Evolutionary conservation across 495 filamentous ascomycete genomes (phyloP).

Genomic region (Cudoniella acicularis): DNA sequence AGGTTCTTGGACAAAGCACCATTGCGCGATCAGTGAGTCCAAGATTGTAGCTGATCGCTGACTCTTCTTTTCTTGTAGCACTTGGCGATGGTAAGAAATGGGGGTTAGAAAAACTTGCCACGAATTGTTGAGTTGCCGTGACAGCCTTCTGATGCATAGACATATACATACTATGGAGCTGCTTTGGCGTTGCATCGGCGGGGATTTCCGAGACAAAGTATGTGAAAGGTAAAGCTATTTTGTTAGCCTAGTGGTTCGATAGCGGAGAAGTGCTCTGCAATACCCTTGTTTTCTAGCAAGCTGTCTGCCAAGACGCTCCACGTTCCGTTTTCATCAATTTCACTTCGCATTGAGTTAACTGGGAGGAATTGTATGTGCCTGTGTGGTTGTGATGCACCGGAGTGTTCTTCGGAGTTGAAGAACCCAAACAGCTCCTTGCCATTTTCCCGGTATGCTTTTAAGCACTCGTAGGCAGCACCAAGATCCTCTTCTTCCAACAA

Average conservation of each 20-base stretch:
- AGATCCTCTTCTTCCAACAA: constrained; percentile 65
- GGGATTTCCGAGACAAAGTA: constrained; percentile 47
- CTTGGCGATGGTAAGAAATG: no score
- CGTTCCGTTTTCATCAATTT: constrained; percentile 15
- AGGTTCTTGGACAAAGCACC: constrained; percentile 62
- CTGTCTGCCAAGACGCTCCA: constrained; percentile 55
- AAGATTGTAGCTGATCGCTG: constrained; percentile 72
- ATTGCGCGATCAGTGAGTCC: constrained; percentile 67
- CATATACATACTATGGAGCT: constrained; percentile 44
- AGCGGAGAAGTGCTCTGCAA: background rate
- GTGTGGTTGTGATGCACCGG: constrained; percentile 78
- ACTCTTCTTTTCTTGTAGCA: constrained; percentile 38
- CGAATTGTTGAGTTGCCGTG: no score
- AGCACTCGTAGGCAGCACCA: constrained; percentile 58
- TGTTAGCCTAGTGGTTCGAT: background rate
- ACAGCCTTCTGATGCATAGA: constrained; percentile 52
- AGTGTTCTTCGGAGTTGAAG: constrained; percentile 75
- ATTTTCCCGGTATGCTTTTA: constrained; percentile 52
- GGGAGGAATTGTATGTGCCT: constrained; percentile 77
- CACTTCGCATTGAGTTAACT: constrained; percentile 60
- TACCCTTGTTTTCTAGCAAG: constrained; percentile 20
- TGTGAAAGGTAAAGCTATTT: constrained; percentile 43
- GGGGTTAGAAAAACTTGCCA: no score
- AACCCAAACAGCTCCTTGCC: constrained; percentile 62
- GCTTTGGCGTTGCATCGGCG: constrained; percentile 32